Percentiles rank a stretch among this genome's conserved stretches.
Evolutionary conservation across 345 rosid genomes (phyloP).

Genomic region (Psidium guajava): DNA sequence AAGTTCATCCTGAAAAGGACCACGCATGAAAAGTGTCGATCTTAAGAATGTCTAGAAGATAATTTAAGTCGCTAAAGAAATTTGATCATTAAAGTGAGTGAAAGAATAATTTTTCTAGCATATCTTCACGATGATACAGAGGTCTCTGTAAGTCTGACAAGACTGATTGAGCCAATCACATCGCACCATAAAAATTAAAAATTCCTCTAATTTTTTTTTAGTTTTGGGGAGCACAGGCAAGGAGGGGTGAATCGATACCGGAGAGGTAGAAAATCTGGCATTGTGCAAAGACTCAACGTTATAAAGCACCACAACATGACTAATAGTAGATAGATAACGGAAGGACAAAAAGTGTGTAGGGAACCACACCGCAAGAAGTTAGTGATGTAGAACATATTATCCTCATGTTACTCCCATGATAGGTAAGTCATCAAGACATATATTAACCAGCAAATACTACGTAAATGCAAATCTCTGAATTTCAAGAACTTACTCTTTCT

Average conservation of each 20-base stretch:
- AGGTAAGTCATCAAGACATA: not conserved
- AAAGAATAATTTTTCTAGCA: not conserved
- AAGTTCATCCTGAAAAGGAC: slow-evolving; percentile 45
- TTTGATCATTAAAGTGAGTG: not conserved
- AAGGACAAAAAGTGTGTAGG: not conserved
- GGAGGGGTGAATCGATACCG: not conserved
- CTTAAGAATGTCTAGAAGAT: not conserved
- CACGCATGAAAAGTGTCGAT: not conserved
- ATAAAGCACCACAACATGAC: not conserved
- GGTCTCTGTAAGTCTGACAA: not conserved
- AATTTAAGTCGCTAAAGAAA: not conserved
- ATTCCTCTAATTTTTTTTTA: not conserved
- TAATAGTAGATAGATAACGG: not conserved
- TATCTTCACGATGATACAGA: not conserved
- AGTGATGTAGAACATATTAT: not conserved
- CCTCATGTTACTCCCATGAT: not conserved
- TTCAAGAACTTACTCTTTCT: slow-evolving; percentile 48
- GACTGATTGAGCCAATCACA: not conserved
- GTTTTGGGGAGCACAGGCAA: not conserved
- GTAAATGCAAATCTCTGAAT: not conserved
- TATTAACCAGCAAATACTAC: not conserved
- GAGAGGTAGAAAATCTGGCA: not conserved
- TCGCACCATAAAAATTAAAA: not conserved
- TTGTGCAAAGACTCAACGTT: not conserved
- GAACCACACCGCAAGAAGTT: not conserved